phyloP scores from a whole-genome alignment of 495 filamentous ascomycete species.

The Pyrenula massariospora region DNA sequence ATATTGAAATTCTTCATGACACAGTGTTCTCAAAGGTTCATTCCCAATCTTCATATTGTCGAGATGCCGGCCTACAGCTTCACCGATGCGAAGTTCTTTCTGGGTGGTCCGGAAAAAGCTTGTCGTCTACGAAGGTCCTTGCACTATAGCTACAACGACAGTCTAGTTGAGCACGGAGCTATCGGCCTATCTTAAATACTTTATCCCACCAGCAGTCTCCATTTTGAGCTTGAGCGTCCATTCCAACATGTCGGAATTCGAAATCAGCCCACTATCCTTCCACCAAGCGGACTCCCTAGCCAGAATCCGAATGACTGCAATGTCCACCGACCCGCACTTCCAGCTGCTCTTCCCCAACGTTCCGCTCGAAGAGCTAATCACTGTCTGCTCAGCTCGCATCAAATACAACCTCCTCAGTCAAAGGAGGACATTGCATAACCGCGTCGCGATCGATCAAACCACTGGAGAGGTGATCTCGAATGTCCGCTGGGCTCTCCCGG shows the following conservation, averaged over 20 bases:
- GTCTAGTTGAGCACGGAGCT: too few species aligned
- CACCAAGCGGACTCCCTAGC: not conserved
- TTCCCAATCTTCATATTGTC: too few species aligned
- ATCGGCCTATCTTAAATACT: too few species aligned
- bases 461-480: not conserved
- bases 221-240: too few species aligned
- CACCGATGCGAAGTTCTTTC: too few species aligned
- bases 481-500: not conserved
- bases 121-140: too few species aligned
- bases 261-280: not conserved
- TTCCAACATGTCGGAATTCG: not conserved
- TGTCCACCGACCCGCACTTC: not conserved
- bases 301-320: not conserved
- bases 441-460: not conserved
- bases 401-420: not conserved
- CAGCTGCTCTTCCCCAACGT: not conserved
- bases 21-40: too few species aligned
- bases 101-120: too few species aligned
- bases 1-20: too few species aligned
- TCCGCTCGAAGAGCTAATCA: not conserved
- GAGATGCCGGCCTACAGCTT: too few species aligned
- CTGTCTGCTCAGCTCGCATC: not conserved
- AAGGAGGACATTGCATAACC: not conserved
- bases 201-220: too few species aligned
- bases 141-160: too few species aligned